Evolutionary conservation across 192 early-diverging fungal genomes (phyloP), one percentile per base, ranked within the genome.

Genomic region (Paraglomus brasilianum): DNA sequence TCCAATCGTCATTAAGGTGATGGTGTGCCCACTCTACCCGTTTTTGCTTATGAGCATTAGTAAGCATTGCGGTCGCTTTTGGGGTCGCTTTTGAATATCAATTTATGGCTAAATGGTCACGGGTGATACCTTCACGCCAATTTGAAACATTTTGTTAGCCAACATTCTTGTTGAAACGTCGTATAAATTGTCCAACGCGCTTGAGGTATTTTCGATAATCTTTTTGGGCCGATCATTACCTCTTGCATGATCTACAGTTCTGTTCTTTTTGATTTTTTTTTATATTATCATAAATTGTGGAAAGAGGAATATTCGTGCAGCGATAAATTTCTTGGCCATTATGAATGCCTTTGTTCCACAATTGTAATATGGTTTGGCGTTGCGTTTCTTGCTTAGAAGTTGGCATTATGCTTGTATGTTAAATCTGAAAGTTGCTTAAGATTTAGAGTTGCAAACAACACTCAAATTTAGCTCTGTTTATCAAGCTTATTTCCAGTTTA

Each of bases 261-360:
- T 5, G n/a, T n/a, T n/a, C n/a, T 61, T 61, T 44, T 61, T 61
- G 38, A 61, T n/a, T 17, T 61, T 61, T 61, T 61, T 61, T 61
- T 5, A 61, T 61, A 24, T 61, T 61, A 17, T 61, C 17, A 61
- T 61, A 61, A 43, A 61, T 61, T 13, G 59, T 61, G 45, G 40
- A 44, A n/a, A 61, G 59, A 8, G 41, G 17, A 43, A 43, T 43
- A 13, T 61, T 61, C 4, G 59, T 61, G 5, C 42, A 6, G 3
- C 4, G 15, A 43, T 61, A n/a, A 9, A 61, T n/a, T 44, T 61
- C 41, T 43, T 43, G 14, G 41, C 14, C 19, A 43, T 43, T 43
- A 43, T n/a, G 21, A 8, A 61, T 43, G 8, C 17, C 59, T n/a
- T 61, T 43, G 45, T 61, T 61, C 41, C 59, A 61, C n/a, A n/a